Evolutionary conservation across 306 rosid species (phyloP).

Genomic region (Lathyrus aphaca): DNA sequence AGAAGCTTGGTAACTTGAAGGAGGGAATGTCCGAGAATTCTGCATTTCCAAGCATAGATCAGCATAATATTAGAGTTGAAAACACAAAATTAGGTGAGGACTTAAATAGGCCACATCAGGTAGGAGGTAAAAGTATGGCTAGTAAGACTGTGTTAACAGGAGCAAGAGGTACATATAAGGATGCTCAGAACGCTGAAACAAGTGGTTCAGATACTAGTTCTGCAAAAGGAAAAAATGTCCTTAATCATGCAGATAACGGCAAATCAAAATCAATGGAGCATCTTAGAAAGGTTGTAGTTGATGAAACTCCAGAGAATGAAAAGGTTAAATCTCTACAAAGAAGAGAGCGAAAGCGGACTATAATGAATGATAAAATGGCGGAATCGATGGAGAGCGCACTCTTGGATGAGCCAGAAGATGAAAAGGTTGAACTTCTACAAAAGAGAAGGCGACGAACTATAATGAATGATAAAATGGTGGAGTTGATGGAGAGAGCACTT

Average conservation of each 20-base stretch:
- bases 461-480: constrained; percentile 79
- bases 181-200: constrained; percentile 71
- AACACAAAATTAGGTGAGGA: constrained; percentile 48
- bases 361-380: constrained; percentile 75
- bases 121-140: constrained; percentile 54
- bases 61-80: constrained; percentile 47
- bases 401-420: constrained; percentile 69
- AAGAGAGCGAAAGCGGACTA: constrained; percentile 79
- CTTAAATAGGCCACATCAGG: constrained; percentile 40
- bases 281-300: constrained; percentile 49
- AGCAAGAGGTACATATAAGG: constrained; percentile 54
- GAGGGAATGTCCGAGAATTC: constrained; percentile 74
- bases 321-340: constrained; percentile 60
- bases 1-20: constrained; percentile 59
- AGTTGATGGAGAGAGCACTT: constrained; percentile 70
- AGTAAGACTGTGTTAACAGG: constrained; percentile 48
- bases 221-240: constrained; percentile 60
- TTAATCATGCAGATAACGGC: constrained; percentile 48
- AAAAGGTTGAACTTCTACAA: constrained; percentile 60
- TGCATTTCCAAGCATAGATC: constrained; percentile 57
- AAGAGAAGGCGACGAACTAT: constrained; percentile 81
- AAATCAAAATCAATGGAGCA: constrained; percentile 55
- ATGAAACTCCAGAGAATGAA: constrained; percentile 64
- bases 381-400: constrained; percentile 67
- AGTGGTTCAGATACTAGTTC: constrained; percentile 87